Evolutionary conservation across 352 stramenopile genomes (phyloP).

Genomic region (Phytophthora podocarpi): DNA sequence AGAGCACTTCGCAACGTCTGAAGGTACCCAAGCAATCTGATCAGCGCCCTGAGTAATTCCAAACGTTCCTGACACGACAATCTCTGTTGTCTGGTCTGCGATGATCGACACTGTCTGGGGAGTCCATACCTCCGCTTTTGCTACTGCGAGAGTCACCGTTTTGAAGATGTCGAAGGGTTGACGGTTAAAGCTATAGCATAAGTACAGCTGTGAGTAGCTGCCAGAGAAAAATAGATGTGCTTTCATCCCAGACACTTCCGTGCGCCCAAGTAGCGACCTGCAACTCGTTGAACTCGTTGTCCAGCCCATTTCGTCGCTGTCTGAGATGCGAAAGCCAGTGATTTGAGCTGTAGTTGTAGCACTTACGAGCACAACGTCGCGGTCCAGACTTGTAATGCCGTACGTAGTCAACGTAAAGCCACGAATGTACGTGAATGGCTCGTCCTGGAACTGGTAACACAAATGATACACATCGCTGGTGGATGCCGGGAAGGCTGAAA

Average conservation of each 20-base stretch:
- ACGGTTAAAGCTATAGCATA: constrained; percentile 72
- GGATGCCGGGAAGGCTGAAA: constrained; percentile 44
- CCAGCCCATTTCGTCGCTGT: constrained; percentile 60
- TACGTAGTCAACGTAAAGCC: constrained; percentile 52
- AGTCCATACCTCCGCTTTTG: constrained; percentile 58
- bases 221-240: constrained; percentile 38
- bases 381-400: constrained; percentile 50
- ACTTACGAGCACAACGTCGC: constrained; percentile 44
- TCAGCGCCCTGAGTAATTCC: constrained; percentile 60
- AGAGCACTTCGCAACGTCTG: constrained; percentile 46
- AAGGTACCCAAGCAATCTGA: constrained; percentile 67
- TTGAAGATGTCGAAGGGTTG: constrained; percentile 64
- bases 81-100: constrained; percentile 39
- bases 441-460: constrained; percentile 77
- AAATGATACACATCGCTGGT: constrained; percentile 59
- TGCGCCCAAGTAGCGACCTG: constrained; percentile 33
- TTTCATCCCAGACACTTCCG: constrained; percentile 38
- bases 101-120: constrained; percentile 56
- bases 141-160: constrained; percentile 37
- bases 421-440: constrained; percentile 58
- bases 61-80: constrained; percentile 61
- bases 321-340: constrained; percentile 52
- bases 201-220: constrained; percentile 40
- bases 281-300: constrained; percentile 47
- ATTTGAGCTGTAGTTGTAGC: constrained; percentile 54